Evolutionary conservation across 2,329 filamentous ascomycete genomes (phyloP).

Genomic region (Colletotrichum navitas): DNA sequence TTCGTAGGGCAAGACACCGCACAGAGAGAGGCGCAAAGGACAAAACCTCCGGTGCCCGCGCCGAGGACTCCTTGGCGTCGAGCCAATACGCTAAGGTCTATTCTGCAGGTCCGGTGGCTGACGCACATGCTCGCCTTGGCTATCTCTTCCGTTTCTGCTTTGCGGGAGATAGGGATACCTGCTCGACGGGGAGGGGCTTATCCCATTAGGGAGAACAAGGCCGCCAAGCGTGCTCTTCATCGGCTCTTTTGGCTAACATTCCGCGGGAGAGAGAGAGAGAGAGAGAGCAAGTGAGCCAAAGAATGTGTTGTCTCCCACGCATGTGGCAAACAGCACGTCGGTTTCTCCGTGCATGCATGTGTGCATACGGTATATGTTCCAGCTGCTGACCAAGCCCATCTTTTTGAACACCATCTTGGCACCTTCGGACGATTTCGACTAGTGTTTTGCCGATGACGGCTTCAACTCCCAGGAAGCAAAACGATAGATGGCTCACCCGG

Average conservation of each 20-base stretch:
- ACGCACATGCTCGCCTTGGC: slow-evolving; percentile 13
- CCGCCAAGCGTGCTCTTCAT: slow-evolving; percentile 20
- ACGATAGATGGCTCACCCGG: not conserved
- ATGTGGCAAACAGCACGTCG: not conserved
- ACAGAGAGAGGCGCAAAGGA: slow-evolving; percentile 5
- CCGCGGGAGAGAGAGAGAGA: slow-evolving; percentile 9
- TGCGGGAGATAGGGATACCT: slow-evolving; percentile 13
- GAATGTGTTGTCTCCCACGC: not conserved
- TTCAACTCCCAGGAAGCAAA: not conserved
- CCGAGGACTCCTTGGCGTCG: slow-evolving; percentile 29
- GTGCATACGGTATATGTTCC: too few species aligned
- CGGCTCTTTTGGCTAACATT: slow-evolving; percentile 7
- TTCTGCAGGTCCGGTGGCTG: slow-evolving; percentile 18
- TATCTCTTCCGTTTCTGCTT: not conserved
- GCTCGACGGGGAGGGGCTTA: not conserved
- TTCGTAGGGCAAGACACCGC: not conserved
- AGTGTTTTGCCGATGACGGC: not conserved
- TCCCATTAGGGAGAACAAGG: slow-evolving; percentile 16
- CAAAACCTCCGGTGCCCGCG: slow-evolving; percentile 35
- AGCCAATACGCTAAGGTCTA: not conserved
- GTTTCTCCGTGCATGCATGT: not conserved
- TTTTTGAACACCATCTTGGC: not conserved
- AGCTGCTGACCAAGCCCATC: not conserved
- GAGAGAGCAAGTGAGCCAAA: not conserved
- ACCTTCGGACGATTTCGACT: not conserved